Evolutionary conservation across 1,139 yeast species (phyloP).

Genomic region (Nakaseomyces nivariensis): DNA sequence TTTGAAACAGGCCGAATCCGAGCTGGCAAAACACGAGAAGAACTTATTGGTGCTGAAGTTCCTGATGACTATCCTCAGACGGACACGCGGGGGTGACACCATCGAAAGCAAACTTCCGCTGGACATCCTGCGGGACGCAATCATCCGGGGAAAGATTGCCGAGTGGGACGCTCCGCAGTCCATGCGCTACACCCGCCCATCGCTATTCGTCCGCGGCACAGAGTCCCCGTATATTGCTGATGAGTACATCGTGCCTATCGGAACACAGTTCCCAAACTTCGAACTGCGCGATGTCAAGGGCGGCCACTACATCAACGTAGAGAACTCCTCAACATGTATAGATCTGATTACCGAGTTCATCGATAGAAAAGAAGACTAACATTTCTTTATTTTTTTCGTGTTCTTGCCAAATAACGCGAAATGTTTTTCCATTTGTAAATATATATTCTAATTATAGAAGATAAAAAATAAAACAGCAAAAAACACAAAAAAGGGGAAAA

Average conservation of each 20-base stretch:
- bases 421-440: too few relatives aligned
- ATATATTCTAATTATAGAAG: background rate
- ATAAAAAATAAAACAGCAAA: background rate
- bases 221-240: slow-evolving; percentile 76
- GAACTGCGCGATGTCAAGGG: slow-evolving; percentile 64
- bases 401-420: background rate
- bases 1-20: slow-evolving; percentile 59
- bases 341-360: slow-evolving; percentile 49
- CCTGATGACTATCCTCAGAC: slow-evolving; percentile 43
- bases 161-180: slow-evolving; percentile 47
- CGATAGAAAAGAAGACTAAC: slow-evolving; percentile 42
- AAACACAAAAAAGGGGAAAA: background rate
- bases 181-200: slow-evolving; percentile 57
- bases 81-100: slow-evolving; percentile 32
- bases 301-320: slow-evolving; percentile 89
- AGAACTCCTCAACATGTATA: slow-evolving; percentile 62
- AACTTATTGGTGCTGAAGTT: slow-evolving; percentile 63
- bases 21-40: slow-evolving; percentile 52
- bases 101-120: slow-evolving; percentile 55
- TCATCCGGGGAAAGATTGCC: slow-evolving; percentile 56
- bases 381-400: background rate
- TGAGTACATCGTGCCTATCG: slow-evolving; percentile 67
- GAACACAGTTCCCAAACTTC: slow-evolving; percentile 70
- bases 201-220: slow-evolving; percentile 72
- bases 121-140: slow-evolving; percentile 50